Conservation (phyloP, 306 rosid genomes). For the Biancaea sappan region DNA sequence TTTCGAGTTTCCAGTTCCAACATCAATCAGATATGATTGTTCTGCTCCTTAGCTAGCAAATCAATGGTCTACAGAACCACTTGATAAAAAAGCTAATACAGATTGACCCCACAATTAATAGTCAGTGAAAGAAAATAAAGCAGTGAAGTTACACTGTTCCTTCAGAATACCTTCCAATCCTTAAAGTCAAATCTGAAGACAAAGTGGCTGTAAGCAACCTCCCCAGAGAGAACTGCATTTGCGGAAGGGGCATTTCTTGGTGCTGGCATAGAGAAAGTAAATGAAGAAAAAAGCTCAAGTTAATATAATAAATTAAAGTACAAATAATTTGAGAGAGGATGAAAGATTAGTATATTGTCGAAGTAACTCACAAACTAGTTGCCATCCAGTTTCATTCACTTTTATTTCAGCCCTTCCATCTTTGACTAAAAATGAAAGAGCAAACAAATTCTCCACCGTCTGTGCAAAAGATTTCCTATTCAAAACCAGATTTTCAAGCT, state of each 20-base stretch:
- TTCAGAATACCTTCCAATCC: slow-evolving; percentile 55
- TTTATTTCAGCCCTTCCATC: slow-evolving; percentile 58
- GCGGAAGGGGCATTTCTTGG: slow-evolving; percentile 63
- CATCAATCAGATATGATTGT: not conserved
- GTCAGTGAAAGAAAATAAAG: not conserved
- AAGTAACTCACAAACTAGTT: slow-evolving; percentile 50
- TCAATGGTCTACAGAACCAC: not conserved
- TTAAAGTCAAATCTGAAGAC: slow-evolving; percentile 53
- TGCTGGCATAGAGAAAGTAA: slow-evolving; percentile 34
- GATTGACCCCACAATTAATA: not conserved
- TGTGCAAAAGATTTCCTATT: slow-evolving; percentile 59
- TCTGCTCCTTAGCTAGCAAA: slow-evolving; percentile 1
- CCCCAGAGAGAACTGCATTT: slow-evolving; percentile 34
- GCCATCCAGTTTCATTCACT: slow-evolving; percentile 44
- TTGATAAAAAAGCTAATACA: not conserved
- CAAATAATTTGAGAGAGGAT: not conserved
- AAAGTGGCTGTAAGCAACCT: slow-evolving; percentile 49
- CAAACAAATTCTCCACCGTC: slow-evolving; percentile 57
- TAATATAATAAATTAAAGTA: too few relatives aligned
- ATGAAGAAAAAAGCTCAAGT: not conserved
- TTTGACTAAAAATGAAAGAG: slow-evolving; percentile 55
- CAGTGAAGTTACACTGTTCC: not conserved
- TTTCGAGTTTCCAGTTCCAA: not conserved
- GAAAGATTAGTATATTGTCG: not conserved
- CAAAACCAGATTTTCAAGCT: slow-evolving; percentile 53